Evolutionary conservation across 805 yeast genomes (phyloP).

Genomic region (Ogataea trehalophila): DNA sequence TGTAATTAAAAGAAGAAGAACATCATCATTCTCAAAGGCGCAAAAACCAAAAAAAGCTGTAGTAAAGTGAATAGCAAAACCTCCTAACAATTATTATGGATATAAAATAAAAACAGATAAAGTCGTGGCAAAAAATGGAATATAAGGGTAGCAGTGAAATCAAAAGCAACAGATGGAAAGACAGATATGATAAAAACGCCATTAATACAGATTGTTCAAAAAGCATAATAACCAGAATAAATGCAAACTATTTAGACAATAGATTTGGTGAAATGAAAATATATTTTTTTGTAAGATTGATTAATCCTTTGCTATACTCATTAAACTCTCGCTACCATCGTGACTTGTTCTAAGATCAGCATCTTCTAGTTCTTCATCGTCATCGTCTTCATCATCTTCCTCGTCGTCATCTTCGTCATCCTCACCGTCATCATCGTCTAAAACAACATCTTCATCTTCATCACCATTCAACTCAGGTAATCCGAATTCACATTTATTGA

Average conservation of each 20-base stretch:
- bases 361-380: conserved; percentile 2
- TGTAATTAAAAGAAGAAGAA: too few species aligned
- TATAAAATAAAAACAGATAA: too few species aligned
- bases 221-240: neutral
- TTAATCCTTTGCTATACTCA: conserved; percentile 28
- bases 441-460: conserved; percentile 16
- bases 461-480: conserved; percentile 36
- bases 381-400: conserved; percentile 11
- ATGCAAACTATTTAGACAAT: neutral
- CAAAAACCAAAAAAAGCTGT: too few species aligned
- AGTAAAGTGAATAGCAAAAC: too few species aligned
- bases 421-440: conserved; percentile 18
- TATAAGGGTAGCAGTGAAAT: too few species aligned
- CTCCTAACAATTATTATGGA: too few species aligned
- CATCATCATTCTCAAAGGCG: too few species aligned
- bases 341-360: conserved; percentile 18
- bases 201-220: too few species aligned
- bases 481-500: conserved; percentile 57
- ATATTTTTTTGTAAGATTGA: neutral
- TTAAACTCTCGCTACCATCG: conserved; percentile 30
- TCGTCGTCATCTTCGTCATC: conserved; percentile 15
- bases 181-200: too few species aligned
- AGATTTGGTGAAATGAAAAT: neutral
- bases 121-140: too few species aligned
- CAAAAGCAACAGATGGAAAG: too few species aligned